These are phyloP conservation scores for Fusarium poae DNA, from an alignment of 2,329 filamentous ascomycete genomes.

Conservation along the genomic window DNA sequence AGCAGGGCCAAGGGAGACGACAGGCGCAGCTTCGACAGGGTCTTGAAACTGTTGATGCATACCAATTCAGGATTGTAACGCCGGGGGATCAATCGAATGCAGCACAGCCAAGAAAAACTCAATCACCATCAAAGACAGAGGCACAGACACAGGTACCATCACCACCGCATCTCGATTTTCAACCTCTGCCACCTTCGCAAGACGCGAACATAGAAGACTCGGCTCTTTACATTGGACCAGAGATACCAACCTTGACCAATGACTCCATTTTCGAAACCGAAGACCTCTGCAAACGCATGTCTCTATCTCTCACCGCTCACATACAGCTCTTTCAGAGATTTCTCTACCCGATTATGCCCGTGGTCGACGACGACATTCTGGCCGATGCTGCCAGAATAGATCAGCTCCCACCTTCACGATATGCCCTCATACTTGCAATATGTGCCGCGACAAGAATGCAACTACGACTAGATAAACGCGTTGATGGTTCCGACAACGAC, in stretches of 20 bases:
- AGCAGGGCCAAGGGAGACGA: constrained; percentile 49
- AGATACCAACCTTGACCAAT: not conserved
- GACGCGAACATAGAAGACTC: not conserved
- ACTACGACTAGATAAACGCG: constrained; percentile 44
- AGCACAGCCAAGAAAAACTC: not conserved
- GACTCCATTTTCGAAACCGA: not conserved
- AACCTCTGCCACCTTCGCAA: not conserved
- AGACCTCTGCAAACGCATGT: constrained; percentile 40
- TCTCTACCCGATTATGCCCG: constrained; percentile 53
- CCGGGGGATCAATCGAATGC: constrained; percentile 3
- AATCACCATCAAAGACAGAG: not conserved
- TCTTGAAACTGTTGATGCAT: constrained; percentile 11
- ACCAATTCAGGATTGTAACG: constrained; percentile 44
- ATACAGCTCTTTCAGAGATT: constrained; percentile 50
- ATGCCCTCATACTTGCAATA: constrained; percentile 49
- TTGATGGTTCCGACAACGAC: constrained; percentile 21
- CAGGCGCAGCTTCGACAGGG: constrained; percentile 50
- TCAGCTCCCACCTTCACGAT: constrained; percentile 46
- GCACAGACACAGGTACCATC: not conserved
- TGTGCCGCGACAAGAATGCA: constrained; percentile 52
- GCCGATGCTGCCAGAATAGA: constrained; percentile 46
- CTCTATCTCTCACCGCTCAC: constrained; percentile 46
- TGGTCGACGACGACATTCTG: constrained; percentile 49
- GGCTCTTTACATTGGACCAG: not conserved
- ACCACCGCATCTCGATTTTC: not conserved